phyloP scores from a whole-genome alignment of 192 early-diverging fungal species.

The Chytriomyces sp. region DNA sequence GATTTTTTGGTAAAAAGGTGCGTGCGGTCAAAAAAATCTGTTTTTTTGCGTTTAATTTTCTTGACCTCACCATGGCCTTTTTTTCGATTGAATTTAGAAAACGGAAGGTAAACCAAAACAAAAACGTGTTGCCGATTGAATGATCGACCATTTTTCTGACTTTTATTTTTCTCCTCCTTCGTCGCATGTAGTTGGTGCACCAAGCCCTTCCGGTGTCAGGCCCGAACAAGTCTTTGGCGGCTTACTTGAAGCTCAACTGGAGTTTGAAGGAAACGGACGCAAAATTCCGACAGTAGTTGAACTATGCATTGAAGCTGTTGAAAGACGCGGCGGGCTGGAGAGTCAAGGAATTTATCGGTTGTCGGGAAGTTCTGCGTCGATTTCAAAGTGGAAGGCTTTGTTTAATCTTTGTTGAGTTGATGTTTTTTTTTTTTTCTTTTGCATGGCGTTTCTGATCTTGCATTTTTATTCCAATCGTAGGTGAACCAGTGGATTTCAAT shows the following conservation, averaged over 20 bases:
- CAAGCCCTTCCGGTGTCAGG: background rate
- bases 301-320: slow-evolving; percentile 49
- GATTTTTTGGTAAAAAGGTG: slow-evolving; percentile 50
- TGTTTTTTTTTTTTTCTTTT: slow-evolving; percentile 13
- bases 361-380: slow-evolving; percentile 52
- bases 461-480: slow-evolving; percentile 27
- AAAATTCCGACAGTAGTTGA: slow-evolving; percentile 51
- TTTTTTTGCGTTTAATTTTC: background rate
- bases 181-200: too few relatives aligned
- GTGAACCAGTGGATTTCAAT: slow-evolving; percentile 52
- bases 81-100: too few relatives aligned
- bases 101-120: too few relatives aligned
- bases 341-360: slow-evolving; percentile 64
- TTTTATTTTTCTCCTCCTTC: background rate
- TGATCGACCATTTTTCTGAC: background rate
- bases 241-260: slow-evolving; percentile 42
- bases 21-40: background rate
- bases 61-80: too few relatives aligned
- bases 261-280: slow-evolving; percentile 22
- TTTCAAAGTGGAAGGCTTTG: slow-evolving; percentile 45
- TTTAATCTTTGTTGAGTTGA: slow-evolving; percentile 45
- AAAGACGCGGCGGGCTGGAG: slow-evolving; percentile 49
- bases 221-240: slow-evolving; percentile 54
- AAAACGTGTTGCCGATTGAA: too few relatives aligned
- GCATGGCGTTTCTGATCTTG: too few relatives aligned